phyloP scores from a whole-genome alignment of 306 rosid species.

The Sindora glabra region DNA sequence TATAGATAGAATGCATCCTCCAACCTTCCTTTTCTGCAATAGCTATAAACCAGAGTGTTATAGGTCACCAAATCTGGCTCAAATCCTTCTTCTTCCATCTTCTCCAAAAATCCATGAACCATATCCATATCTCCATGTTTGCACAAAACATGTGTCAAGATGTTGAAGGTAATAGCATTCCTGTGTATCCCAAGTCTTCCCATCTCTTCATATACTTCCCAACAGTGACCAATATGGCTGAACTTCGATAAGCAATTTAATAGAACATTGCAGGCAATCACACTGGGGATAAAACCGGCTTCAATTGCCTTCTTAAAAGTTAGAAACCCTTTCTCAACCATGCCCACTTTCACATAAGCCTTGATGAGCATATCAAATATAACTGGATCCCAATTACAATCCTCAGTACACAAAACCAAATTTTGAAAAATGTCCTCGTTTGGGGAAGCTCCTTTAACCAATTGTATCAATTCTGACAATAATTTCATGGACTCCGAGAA shows the following conservation, averaged over 20 bases:
- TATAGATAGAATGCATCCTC: slow-evolving; percentile 70
- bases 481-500: slow-evolving; percentile 55
- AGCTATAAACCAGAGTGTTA: slow-evolving; percentile 65
- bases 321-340: slow-evolving; percentile 51
- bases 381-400: slow-evolving; percentile 81
- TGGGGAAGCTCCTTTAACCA: slow-evolving; percentile 20
- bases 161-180: slow-evolving; percentile 67
- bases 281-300: slow-evolving; percentile 59
- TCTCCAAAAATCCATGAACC: slow-evolving; percentile 69
- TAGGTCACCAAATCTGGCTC: slow-evolving; percentile 76
- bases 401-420: slow-evolving; percentile 40
- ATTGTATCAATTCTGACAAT: slow-evolving; percentile 51
- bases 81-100: slow-evolving; percentile 92
- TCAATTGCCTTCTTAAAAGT: slow-evolving; percentile 48
- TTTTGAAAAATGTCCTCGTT: slow-evolving; percentile 39
- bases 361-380: slow-evolving; percentile 69
- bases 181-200: slow-evolving; percentile 70
- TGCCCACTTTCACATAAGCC: slow-evolving; percentile 67
- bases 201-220: slow-evolving; percentile 89
- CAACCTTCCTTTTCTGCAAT: slow-evolving; percentile 66
- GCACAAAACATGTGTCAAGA: slow-evolving; percentile 69
- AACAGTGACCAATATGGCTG: slow-evolving; percentile 45
- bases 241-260: slow-evolving; percentile 52
- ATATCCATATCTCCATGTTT: slow-evolving; percentile 52
- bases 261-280: slow-evolving; percentile 58